A percentile compares a stretch with the other conserved stretches of the same genome.
These are phyloP conservation scores for Barbarea vulgaris DNA, from an alignment of 345 rosid species.

Conservation along the genomic window DNA sequence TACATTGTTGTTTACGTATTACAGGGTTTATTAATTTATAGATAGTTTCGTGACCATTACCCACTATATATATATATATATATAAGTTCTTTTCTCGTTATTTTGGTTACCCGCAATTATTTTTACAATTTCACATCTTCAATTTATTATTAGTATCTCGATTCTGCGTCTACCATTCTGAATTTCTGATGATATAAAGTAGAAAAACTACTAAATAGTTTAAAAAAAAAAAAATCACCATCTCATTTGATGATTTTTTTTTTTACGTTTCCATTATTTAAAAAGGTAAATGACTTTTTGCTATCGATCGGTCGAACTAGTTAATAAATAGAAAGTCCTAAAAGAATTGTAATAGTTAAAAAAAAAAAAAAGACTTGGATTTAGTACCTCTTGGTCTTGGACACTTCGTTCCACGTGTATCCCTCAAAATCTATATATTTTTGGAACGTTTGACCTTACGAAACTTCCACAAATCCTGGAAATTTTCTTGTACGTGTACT, in stretches of 20 bases:
- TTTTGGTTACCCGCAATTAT: neutral
- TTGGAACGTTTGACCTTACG: neutral
- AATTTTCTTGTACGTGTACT: slow-evolving; percentile 25
- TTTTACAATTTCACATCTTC: neutral
- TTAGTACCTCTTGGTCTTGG: neutral
- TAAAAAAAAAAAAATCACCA: no score
- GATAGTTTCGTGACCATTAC: neutral
- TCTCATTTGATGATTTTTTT: neutral
- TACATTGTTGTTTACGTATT: slow-evolving; percentile 5
- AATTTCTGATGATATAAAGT: neutral
- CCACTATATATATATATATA: neutral
- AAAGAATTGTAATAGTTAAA: neutral
- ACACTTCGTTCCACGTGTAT: neutral
- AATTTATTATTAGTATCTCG: neutral
- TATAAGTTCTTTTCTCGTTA: neutral
- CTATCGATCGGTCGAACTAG: neutral
- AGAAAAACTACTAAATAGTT: neutral
- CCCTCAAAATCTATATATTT: neutral
- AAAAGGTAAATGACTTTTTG: neutral
- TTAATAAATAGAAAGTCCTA: neutral
- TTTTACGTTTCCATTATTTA: neutral
- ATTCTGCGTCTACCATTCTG: neutral
- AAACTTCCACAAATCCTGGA: slow-evolving; percentile 34
- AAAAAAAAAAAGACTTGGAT: neutral
- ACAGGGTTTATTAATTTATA: neutral